Base-by-base conservation (phyloP, 768 basidiomycete genomes). In the Phallus indusiatus region DNA sequence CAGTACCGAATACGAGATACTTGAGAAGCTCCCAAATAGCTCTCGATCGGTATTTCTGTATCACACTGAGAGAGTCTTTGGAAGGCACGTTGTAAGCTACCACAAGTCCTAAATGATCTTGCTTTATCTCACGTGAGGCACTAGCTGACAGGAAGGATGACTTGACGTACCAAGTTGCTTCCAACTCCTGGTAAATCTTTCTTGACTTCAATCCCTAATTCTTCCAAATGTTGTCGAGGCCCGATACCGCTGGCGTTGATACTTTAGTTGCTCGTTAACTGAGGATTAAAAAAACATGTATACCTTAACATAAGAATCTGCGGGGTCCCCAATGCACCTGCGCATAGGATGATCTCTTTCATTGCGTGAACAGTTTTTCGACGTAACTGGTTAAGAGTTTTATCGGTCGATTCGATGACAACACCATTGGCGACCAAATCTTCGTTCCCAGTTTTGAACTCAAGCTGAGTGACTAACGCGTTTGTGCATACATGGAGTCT, bases 291-390 rank as follows among this genome's bases (percentile, higher is more conserved):
- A 1, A 35, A 35, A 17, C 37, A 3, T 17, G 17, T 46, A 48
- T 46, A 69, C 69, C 70, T 71, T 11, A 70, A 60, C 62, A 76
- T 67, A 16, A 79, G 67, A n/a, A 78, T 63, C 54, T 77, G 76
- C 20, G 77, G 72, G 7, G 71, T 73, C 28, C 73, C 70, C 36
- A 79, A 65, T 0, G 77, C 71, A 9, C 78, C 77, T 18, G 71
- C 72, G 51, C 70, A 72, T 16, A 70, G 60, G n/a, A 70, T 61
- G 14, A 73, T 65, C 57, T 72, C 72, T 12, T 46, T 35, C n/a
- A 9, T 22, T 2, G 55, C 55, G 2, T 2, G 14, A 35, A 55
- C 53, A n/a, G 16, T 54, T n/a, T 18, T 28, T 17, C 7, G 28
- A 28, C 28, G 28, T 7, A 7, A 3, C 28, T 3, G 28, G 7